Conservation (phyloP, 2,329 filamentous ascomycete species). For the Gyromitra esculenta region DNA sequence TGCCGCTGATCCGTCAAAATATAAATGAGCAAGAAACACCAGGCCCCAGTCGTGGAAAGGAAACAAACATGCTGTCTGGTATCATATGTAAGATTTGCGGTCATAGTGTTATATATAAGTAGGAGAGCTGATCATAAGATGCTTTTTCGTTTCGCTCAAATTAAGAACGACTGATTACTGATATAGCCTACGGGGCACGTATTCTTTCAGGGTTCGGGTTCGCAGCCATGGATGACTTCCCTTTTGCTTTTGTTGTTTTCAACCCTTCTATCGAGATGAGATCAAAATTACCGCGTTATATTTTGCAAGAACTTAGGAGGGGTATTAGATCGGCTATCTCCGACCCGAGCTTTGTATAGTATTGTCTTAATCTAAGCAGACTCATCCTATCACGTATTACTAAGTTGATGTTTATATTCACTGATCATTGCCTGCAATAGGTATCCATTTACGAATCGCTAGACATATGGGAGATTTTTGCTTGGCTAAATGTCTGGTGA, state of each 20-base stretch:
- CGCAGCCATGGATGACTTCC: background rate
- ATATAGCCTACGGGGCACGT: background rate
- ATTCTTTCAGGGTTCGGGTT: background rate
- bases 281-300: background rate
- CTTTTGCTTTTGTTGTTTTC: background rate
- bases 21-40: background rate
- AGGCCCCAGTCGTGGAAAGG: background rate
- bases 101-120: constrained; percentile 5
- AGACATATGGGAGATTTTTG: background rate
- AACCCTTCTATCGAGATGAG: background rate
- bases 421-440: background rate
- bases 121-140: background rate
- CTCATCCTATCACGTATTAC: background rate
- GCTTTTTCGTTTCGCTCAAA: background rate
- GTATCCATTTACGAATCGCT: background rate
- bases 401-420: background rate
- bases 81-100: constrained; percentile 5
- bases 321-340: constrained; percentile 4
- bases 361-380: background rate
- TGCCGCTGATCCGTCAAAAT: constrained; percentile 22
- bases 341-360: background rate
- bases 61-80: background rate
- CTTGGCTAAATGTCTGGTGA: background rate
- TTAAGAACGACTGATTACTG: constrained; percentile 19
- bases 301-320: background rate